Evolutionary conservation across 176 grass and related monocot genomes (phyloP), one percentile per base, ranked within the genome.

Genomic region (Alopecurus myosuroides): DNA sequence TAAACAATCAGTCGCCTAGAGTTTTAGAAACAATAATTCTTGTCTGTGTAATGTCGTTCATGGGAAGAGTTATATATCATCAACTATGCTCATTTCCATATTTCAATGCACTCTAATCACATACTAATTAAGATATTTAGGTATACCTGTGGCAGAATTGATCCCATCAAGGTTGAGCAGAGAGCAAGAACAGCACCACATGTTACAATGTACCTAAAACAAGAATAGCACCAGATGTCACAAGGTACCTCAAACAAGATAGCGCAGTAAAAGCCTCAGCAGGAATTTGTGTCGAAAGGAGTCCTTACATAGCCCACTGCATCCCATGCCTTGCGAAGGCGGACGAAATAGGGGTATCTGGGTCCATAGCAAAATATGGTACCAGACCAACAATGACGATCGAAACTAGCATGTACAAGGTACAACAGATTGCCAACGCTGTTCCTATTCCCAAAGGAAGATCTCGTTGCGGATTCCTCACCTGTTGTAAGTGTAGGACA

Each of bases 361-460:
- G 94, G 61, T 97, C 94, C 94, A 97, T 97, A 35, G 88, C 88
- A 82, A 93, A 97, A 68, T 93, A 97, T 50, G 94, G 94, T 49
- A 97, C 94, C 51, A 97, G 70, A 41, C 94, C 94, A 36, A 97
- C 94, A 41, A 93, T 93, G 23, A 97, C 94, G 80, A 85, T 20
- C 53, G 94, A 97, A 57, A 97, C 88, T 78, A 93, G 37, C 94
- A 97, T 97, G 70, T 97, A 97, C 41, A 97, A 85, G 65, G 92
- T 62, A 81, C 91, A 96, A 33, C 94, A 96, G 39, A 91, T 68
- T 11, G 91, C 86, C 53, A 93, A 56, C 26, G 88, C 64, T 50
- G 77, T 89, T 82, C 64, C 94, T 28, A 96, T 96, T 74, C 94
- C 94, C 70, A 85, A 28, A 14, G 90, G 94, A 12, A 96, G 81